Evolutionary conservation across 2,329 filamentous ascomycete species (phyloP).

Genomic region (Trichophyton schoenleinii): DNA sequence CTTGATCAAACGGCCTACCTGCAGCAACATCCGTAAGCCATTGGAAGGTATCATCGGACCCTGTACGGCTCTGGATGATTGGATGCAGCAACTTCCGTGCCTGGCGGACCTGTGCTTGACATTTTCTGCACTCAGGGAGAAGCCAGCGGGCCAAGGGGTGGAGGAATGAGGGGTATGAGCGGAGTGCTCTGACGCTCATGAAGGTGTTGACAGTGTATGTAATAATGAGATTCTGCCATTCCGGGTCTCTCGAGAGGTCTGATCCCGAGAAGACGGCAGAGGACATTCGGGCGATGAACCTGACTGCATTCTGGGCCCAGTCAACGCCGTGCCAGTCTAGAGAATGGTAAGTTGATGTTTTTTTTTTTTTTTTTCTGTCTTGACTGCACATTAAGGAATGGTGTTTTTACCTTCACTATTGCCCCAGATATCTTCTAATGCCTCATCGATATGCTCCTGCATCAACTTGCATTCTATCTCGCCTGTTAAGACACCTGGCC

Average conservation of each 20-base stretch:
- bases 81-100: conserved; percentile 13
- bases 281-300: neutral
- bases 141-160: conserved; percentile 11
- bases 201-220: conserved; percentile 13
- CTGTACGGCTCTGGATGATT: conserved; percentile 7
- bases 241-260: conserved; percentile 12
- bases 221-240: conserved; percentile 13
- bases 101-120: conserved; percentile 6
- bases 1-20: conserved; percentile 15
- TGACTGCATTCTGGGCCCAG: neutral
- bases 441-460: neutral
- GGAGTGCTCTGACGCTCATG: conserved; percentile 13
- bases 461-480: neutral
- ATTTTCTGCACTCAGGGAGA: conserved; percentile 9
- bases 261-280: conserved; percentile 9
- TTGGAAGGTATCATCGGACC: conserved; percentile 15
- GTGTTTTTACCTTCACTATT: neutral
- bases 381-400: neutral
- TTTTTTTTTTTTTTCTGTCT: neutral
- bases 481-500: neutral
- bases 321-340: neutral
- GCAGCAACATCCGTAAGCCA: conserved; percentile 18
- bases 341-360: neutral
- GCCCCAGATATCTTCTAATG: neutral
- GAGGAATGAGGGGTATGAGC: conserved; percentile 7